Conservation (phyloP, 2,329 filamentous ascomycete species). For the Penicillium digitatum region DNA sequence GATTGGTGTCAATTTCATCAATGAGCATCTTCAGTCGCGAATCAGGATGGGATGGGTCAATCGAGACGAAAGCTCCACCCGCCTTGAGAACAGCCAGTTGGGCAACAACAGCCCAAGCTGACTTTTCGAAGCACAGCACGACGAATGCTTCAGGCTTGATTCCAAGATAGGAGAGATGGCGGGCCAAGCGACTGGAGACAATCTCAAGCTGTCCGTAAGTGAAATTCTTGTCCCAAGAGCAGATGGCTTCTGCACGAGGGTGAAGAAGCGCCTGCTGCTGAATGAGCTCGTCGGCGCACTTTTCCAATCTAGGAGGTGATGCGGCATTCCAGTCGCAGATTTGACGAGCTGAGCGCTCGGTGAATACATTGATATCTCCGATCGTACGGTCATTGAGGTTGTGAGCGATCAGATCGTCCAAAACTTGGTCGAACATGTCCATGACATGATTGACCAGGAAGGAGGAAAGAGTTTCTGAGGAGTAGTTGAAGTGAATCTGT, state of each 20-base stretch:
- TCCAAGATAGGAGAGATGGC: conserved; percentile 36
- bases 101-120: conserved; percentile 42
- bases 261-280: conserved; percentile 28
- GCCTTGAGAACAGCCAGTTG: conserved; percentile 43
- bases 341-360: conserved; percentile 29
- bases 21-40: conserved; percentile 35
- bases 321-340: conserved; percentile 35
- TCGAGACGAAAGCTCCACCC: conserved; percentile 42
- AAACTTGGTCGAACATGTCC: conserved; percentile 32
- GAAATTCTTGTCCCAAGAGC: conserved; percentile 37
- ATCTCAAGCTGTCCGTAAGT: conserved; percentile 38
- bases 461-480: conserved; percentile 50
- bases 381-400: conserved; percentile 16
- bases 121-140: conserved; percentile 44
- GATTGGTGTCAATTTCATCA: conserved; percentile 32
- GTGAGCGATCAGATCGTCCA: conserved; percentile 26
- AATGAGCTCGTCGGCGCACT: conserved; percentile 38
- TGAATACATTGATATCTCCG: conserved; percentile 31
- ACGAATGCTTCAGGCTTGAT: conserved; percentile 41
- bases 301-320: conserved; percentile 28
- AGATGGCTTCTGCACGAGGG: conserved; percentile 29
- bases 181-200: conserved; percentile 36
- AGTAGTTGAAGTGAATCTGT: conserved; percentile 50
- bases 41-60: conserved; percentile 41
- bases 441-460: conserved; percentile 31